phyloP scores from a whole-genome alignment of 2,329 filamentous ascomycete species.

The Trichoderma sp. region DNA sequence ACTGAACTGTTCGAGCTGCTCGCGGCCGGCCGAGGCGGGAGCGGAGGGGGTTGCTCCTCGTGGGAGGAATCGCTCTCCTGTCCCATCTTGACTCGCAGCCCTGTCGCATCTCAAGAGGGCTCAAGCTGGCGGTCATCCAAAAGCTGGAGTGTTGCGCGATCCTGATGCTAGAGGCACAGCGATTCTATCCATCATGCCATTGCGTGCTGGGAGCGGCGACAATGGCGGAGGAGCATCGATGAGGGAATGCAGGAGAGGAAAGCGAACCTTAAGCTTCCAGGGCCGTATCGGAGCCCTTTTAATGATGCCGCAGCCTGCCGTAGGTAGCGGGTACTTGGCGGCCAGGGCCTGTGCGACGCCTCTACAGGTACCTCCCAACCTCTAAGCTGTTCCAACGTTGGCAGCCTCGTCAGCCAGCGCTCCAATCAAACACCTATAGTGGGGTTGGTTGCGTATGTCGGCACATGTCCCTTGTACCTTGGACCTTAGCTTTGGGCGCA shows the following conservation, averaged over 20 bases:
- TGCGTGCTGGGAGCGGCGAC: conserved; percentile 9
- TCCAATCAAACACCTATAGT: conserved; percentile 16
- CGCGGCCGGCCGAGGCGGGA: conserved; percentile 51
- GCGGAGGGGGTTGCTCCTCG: conserved; percentile 52
- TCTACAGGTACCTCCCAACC: neutral
- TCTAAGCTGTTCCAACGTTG: neutral
- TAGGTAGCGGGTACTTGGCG: neutral
- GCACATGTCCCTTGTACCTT: neutral
- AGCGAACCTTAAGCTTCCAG: neutral
- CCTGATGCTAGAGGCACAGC: conserved; percentile 1
- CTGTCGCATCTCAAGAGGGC: conserved; percentile 31
- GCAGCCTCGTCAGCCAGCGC: conserved; percentile 10
- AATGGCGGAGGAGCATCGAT: neutral
- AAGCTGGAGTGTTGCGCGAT: neutral
- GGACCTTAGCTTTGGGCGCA: neutral
- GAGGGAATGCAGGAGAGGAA: neutral
- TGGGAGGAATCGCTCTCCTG: conserved; percentile 31
- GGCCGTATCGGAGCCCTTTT: neutral
- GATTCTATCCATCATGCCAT: conserved; percentile 19
- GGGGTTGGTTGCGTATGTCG: conserved; percentile 5
- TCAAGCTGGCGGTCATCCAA: neutral
- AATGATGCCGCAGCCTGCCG: conserved; percentile 1
- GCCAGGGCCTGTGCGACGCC: neutral
- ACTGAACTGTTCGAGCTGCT: conserved; percentile 36
- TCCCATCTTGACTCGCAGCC: conserved; percentile 29